Evolutionary conservation across 116 monocot species (phyloP).

Genomic region (Phalaenopsis hybrid): DNA sequence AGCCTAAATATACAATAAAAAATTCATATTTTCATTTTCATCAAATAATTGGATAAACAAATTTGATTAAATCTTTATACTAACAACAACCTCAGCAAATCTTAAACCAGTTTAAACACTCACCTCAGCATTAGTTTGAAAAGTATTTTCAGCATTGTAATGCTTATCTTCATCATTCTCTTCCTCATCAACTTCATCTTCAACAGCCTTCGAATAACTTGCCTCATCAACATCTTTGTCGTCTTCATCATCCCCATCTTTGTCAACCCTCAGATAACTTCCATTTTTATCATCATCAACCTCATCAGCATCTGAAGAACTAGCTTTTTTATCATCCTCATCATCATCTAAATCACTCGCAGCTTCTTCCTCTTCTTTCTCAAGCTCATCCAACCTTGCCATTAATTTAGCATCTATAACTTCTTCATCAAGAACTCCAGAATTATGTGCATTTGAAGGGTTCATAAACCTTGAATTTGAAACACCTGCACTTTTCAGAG

Average conservation of each 20-base stretch:
- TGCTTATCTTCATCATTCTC: slow-evolving; percentile 8
- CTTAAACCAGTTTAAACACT: slow-evolving; percentile 12
- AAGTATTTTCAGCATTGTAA: slow-evolving; percentile 11
- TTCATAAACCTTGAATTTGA: slow-evolving; percentile 2
- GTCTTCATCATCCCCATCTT: slow-evolving; percentile 10
- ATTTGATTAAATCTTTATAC: background rate
- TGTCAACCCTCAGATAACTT: slow-evolving; percentile 1
- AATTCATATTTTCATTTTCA: background rate
- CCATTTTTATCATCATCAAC: slow-evolving; percentile 6
- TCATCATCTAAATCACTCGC: slow-evolving; percentile 16
- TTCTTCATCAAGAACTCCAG: slow-evolving; percentile 32
- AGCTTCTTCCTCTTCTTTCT: slow-evolving; percentile 57
- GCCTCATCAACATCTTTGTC: slow-evolving; percentile 5
- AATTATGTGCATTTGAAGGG: slow-evolving; percentile 13
- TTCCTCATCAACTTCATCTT: slow-evolving; percentile 9
- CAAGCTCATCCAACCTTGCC: slow-evolving; percentile 73
- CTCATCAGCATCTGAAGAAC: slow-evolving; percentile 7
- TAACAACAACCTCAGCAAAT: slow-evolving; percentile 12
- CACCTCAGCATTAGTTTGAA: slow-evolving; percentile 21
- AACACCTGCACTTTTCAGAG: slow-evolving; percentile 13
- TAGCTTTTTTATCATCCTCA: slow-evolving; percentile 15
- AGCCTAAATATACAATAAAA: background rate
- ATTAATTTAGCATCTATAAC: slow-evolving; percentile 54
- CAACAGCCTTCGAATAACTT: slow-evolving; percentile 2
- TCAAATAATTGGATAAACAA: background rate